Evolutionary conservation across 495 filamentous ascomycete species (phyloP).

Genomic region (Penicillium malachiteum): DNA sequence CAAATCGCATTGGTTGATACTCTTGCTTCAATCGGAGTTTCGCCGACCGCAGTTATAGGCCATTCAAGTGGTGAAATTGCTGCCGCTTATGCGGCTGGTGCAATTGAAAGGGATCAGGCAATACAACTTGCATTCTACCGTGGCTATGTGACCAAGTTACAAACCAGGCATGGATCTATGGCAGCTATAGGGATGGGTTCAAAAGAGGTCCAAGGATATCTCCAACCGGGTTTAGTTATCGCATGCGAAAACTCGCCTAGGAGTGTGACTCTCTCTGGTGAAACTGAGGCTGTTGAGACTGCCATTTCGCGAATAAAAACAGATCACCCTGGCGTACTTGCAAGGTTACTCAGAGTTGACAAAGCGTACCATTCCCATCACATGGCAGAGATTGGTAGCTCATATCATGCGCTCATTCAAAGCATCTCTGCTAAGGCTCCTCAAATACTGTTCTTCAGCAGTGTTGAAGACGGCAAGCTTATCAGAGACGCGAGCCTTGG

Average conservation of each 20-base stretch:
- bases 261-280: constrained; percentile 31
- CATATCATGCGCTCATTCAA: neutral
- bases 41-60: constrained; percentile 50
- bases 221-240: constrained; percentile 3
- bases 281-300: constrained; percentile 34
- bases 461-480: constrained; percentile 23
- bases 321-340: constrained; percentile 15
- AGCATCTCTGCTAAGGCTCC: neutral
- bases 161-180: constrained; percentile 16
- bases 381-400: constrained; percentile 11
- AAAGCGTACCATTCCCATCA: constrained; percentile 42
- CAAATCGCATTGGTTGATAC: constrained; percentile 52
- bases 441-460: neutral
- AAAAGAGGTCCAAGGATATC: neutral
- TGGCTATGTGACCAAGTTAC: constrained; percentile 12
- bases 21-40: constrained; percentile 38
- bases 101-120: constrained; percentile 37
- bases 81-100: constrained; percentile 59
- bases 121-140: constrained; percentile 40
- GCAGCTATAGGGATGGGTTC: constrained; percentile 50
- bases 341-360: constrained; percentile 29
- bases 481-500: constrained; percentile 12
- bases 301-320: constrained; percentile 32
- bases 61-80: constrained; percentile 65
- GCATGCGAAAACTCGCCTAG: constrained; percentile 24